A percentile compares a stretch with the other conserved stretches of the same genome.
These are phyloP conservation scores for Amphicarpaea edgeworthii DNA, from an alignment of 306 rosid species.

Conservation along the genomic window DNA sequence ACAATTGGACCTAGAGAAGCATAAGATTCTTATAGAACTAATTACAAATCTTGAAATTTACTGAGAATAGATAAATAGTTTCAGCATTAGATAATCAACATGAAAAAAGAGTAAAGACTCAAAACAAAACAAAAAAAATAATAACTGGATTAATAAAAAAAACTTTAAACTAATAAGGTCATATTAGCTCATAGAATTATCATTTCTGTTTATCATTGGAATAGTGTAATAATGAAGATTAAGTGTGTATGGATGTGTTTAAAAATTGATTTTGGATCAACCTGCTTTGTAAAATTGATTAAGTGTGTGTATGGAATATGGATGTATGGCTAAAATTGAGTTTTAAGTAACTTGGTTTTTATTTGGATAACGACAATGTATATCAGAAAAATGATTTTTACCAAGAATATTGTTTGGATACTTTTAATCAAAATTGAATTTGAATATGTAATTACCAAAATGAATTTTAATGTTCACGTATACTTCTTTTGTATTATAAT, in stretches of 20 bases:
- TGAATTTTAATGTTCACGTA: neutral
- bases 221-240: slow-evolving; percentile 15
- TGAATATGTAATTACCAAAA: neutral
- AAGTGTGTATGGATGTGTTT: neutral
- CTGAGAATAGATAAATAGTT: slow-evolving; percentile 10
- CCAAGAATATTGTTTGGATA: neutral
- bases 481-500: neutral
- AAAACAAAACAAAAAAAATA: slow-evolving; percentile 30
- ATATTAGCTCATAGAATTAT: slow-evolving; percentile 30
- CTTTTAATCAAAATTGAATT: neutral
- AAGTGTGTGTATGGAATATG: no score
- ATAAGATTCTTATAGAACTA: slow-evolving; percentile 33
- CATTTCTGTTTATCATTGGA: slow-evolving; percentile 35
- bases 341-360: neutral
- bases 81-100: slow-evolving; percentile 22
- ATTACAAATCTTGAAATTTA: slow-evolving; percentile 16
- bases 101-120: slow-evolving; percentile 29
- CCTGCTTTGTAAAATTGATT: neutral
- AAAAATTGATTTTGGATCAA: neutral
- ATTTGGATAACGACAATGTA: neutral
- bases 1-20: slow-evolving; percentile 38
- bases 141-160: slow-evolving; percentile 12
- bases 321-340: neutral
- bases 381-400: neutral
- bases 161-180: slow-evolving; percentile 11